Conservation (phyloP, 441 rosid genomes). For the Adansonia grandidieri region DNA sequence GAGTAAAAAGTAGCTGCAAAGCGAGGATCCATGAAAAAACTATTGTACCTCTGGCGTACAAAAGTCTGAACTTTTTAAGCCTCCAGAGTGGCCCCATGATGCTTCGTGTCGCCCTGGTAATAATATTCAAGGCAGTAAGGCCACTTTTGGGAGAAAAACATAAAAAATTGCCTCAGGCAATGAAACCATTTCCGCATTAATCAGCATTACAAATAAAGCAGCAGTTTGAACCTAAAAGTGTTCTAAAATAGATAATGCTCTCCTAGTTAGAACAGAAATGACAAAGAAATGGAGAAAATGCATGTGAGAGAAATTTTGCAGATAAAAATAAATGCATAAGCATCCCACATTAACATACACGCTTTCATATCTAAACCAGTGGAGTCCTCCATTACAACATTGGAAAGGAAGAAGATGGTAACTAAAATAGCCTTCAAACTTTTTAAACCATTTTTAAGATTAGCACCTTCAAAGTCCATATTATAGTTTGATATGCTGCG, state of each 20-base stretch:
- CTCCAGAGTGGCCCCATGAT: constrained; percentile 61
- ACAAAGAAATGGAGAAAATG: constrained; percentile 6
- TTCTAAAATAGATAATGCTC: constrained; percentile 10
- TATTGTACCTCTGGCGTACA: constrained; percentile 87
- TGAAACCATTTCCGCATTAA: neutral
- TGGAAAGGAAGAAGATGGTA: neutral
- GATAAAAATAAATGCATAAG: neutral
- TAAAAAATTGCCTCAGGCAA: constrained; percentile 16
- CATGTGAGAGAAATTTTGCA: constrained; percentile 18
- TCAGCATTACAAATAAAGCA: neutral
- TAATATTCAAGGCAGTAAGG: constrained; percentile 34
- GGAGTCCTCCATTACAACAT: neutral
- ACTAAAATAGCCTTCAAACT: neutral
- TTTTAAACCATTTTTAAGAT: neutral
- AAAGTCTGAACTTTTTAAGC: constrained; percentile 72
- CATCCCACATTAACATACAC: neutral
- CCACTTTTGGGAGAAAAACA: constrained; percentile 20
- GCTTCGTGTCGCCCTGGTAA: constrained; percentile 57
- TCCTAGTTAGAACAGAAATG: constrained; percentile 18
- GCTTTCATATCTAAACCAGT: constrained; percentile 4
- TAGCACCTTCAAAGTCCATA: neutral
- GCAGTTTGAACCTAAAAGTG: constrained; percentile 12
- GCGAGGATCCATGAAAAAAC: constrained; percentile 27
- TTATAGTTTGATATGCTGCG: neutral
- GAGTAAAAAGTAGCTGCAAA: constrained; percentile 28